These are phyloP conservation scores for Colletotrichum zoysiae DNA, from an alignment of 2,329 filamentous ascomycete genomes.

Conservation along the genomic window DNA sequence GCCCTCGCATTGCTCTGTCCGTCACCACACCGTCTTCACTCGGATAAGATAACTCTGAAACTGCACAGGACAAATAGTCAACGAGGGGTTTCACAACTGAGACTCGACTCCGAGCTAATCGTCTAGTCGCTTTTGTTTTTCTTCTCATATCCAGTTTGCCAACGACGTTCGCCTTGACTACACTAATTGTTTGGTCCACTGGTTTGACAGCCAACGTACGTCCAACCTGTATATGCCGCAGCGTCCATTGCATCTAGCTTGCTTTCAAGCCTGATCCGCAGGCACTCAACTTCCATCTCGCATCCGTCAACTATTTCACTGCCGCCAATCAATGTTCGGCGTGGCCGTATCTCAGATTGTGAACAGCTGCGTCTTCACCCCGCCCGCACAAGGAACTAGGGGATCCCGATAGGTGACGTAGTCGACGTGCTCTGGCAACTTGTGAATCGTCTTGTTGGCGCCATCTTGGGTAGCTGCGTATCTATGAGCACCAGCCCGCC, in stretches of 20 bases:
- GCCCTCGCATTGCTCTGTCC: background rate
- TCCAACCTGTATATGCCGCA: background rate
- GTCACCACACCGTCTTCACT: background rate
- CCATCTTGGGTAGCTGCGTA: constrained; percentile 3
- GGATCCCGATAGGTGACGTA: constrained; percentile 32
- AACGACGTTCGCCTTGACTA: background rate
- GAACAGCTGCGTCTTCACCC: constrained; percentile 14
- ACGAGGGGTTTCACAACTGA: background rate
- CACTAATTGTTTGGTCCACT: background rate
- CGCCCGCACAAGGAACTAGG: constrained; percentile 10
- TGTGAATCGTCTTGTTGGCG: constrained; percentile 12
- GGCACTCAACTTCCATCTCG: too few relatives aligned
- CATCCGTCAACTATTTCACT: background rate
- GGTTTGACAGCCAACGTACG: background rate
- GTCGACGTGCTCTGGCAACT: constrained; percentile 13
- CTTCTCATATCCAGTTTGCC: background rate
- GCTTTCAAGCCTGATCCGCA: background rate
- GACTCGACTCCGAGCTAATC: background rate
- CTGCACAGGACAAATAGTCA: background rate
- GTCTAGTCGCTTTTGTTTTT: background rate
- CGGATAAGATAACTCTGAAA: background rate
- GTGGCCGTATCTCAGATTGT: constrained; percentile 19
- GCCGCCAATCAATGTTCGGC: background rate
- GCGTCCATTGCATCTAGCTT: background rate
- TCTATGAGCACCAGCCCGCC: background rate